phyloP scores from a whole-genome alignment of 202 grass and related monocot genomes.

The Schoenoplectus triqueter region DNA sequence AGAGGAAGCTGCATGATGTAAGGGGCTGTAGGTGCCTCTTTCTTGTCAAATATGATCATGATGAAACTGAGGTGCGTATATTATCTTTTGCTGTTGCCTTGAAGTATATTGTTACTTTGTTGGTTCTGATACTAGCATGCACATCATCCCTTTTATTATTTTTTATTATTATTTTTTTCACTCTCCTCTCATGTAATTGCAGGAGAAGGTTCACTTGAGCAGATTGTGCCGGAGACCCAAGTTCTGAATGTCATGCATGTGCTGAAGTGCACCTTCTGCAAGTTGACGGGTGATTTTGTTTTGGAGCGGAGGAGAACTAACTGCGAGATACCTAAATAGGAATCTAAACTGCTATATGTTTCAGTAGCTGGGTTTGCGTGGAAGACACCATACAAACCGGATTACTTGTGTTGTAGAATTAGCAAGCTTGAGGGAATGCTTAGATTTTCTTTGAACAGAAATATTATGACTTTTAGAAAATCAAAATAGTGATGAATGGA shows the following conservation, averaged over 20 bases:
- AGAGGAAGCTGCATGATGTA: conserved; percentile 88
- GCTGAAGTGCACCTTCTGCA: not conserved
- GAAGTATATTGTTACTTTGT: not conserved
- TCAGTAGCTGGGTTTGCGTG: not conserved
- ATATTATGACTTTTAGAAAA: not conserved
- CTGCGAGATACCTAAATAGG: conserved; percentile 9
- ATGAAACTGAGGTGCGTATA: conserved; percentile 62
- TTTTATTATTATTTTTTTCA: not conserved
- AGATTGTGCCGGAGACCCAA: conserved; percentile 34
- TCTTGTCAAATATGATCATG: conserved; percentile 73
- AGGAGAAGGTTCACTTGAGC: conserved; percentile 39
- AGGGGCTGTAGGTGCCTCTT: conserved; percentile 94
- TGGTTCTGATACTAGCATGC: conserved; percentile 13
- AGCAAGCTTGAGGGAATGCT: not conserved
- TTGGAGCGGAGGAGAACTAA: not conserved
- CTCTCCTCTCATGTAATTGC: not conserved
- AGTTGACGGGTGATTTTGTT: not conserved
- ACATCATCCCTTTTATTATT: not conserved
- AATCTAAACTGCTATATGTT: not conserved
- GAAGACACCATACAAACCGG: not conserved
- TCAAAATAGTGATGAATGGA: not conserved
- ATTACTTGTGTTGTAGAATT: not conserved
- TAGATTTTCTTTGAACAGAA: conserved; percentile 12
- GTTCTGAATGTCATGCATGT: not conserved
- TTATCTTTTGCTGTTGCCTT: not conserved